Evolutionary conservation across 164 flowering plant genomes (phyloP).

Genomic region (Nymphaea thermarum): DNA sequence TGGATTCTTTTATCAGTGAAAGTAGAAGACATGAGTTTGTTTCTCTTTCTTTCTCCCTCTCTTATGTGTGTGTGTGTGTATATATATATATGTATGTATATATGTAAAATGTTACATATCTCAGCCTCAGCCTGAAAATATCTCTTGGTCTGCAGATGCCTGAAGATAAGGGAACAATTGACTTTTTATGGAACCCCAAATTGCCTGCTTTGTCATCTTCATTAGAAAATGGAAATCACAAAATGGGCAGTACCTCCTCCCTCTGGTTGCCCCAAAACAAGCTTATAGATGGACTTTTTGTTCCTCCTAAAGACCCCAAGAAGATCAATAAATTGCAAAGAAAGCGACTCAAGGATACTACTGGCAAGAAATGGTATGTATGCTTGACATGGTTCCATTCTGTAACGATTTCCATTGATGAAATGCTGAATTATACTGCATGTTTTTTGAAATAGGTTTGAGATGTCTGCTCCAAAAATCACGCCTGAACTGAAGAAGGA

Average conservation of each 20-base stretch:
- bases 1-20: no score
- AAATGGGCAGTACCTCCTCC: constrained; percentile 1
- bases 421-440: background rate
- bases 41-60: no score
- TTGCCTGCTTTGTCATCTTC: constrained; percentile 17
- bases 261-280: constrained; percentile 35
- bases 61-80: no score
- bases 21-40: no score
- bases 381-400: background rate
- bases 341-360: constrained; percentile 68
- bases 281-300: constrained; percentile 73
- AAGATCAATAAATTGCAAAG: constrained; percentile 52
- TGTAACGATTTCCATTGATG: background rate
- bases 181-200: constrained; percentile 66
- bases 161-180: constrained; percentile 24
- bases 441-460: constrained; percentile 48
- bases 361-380: constrained; percentile 59
- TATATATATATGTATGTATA: no score
- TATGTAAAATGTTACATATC: no score
- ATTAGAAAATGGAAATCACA: constrained; percentile 8
- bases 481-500: constrained; percentile 82
- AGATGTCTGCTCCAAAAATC: constrained; percentile 84
- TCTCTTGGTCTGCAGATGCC: constrained; percentile 13
- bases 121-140: no score
- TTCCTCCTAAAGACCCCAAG: constrained; percentile 66